phyloP scores from a whole-genome alignment of 805 yeast species.

The Dipodascopsis uninucleata region DNA sequence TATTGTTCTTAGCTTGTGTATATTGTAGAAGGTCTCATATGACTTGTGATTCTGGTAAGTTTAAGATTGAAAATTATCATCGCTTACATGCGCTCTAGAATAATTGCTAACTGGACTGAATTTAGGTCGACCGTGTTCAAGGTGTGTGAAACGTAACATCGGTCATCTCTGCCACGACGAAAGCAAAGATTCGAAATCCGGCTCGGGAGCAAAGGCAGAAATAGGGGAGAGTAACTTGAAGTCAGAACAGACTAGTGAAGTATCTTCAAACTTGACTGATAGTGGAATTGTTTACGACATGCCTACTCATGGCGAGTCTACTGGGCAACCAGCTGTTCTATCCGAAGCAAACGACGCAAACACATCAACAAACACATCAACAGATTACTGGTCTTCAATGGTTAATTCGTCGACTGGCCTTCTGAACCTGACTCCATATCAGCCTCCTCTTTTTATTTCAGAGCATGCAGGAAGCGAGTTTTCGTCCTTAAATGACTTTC shows the following conservation, averaged over 20 bases:
- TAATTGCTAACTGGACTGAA: neutral
- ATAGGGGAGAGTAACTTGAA: neutral
- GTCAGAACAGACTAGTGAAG: neutral
- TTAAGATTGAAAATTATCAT: too few relatives aligned
- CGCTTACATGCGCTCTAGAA: neutral
- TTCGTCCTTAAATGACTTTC: conserved; percentile 80
- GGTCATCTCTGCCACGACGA: conserved; percentile 85
- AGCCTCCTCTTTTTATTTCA: conserved; percentile 70
- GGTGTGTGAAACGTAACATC: conserved; percentile 83
- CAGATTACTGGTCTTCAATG: conserved; percentile 18
- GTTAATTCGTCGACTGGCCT: conserved; percentile 9
- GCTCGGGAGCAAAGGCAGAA: neutral
- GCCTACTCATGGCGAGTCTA: too few relatives aligned
- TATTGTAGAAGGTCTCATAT: conserved; percentile 91
- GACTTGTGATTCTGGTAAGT: conserved; percentile 71
- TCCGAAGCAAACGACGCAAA: too few relatives aligned
- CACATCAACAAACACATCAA: conserved; percentile 1
- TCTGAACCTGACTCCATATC: conserved; percentile 20
- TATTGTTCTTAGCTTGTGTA: conserved; percentile 62
- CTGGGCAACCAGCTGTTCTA: too few relatives aligned
- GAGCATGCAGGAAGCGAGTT: conserved; percentile 86
- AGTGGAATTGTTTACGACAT: neutral
- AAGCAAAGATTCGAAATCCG: conserved; percentile 3
- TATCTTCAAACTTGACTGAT: neutral
- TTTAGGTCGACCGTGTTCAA: conserved; percentile 61